These are phyloP conservation scores for Tilletia indica DNA, from an alignment of 1,284 basidiomycete species.

Conservation along the genomic window DNA sequence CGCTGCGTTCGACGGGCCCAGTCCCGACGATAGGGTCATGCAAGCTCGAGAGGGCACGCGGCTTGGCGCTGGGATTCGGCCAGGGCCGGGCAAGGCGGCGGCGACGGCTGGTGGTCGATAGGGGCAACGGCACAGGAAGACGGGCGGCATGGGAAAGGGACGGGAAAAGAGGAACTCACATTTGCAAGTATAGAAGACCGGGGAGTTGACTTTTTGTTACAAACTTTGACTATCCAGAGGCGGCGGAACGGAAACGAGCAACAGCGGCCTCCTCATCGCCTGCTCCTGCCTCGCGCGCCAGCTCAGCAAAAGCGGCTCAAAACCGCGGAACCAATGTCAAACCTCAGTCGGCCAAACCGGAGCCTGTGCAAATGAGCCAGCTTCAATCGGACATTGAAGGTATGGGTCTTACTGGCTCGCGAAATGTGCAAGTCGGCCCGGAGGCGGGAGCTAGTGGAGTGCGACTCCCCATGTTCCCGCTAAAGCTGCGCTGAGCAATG, in stretches of 20 bases:
- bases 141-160: neutral
- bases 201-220: neutral
- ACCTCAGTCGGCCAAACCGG: neutral
- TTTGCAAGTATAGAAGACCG: neutral
- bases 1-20: constrained; percentile 71
- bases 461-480: constrained; percentile 55
- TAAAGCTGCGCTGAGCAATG: constrained; percentile 72
- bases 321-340: neutral
- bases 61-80: constrained; percentile 24
- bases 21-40: constrained; percentile 79
- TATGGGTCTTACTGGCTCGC: constrained; percentile 29
- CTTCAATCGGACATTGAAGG: constrained; percentile 42
- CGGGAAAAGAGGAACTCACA: neutral
- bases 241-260: constrained; percentile 34
- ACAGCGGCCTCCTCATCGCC: constrained; percentile 28
- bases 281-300: constrained; percentile 27
- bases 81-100: neutral
- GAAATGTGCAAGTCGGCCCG: constrained; percentile 31
- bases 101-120: neutral
- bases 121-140: neutral
- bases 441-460: constrained; percentile 56
- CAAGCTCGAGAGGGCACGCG: constrained; percentile 73
- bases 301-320: too few species aligned
- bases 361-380: constrained; percentile 26
- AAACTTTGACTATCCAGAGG: neutral